Evolutionary conservation across 2,329 filamentous ascomycete species (phyloP), one percentile per base, ranked within the genome.

Genomic region (Leptographium galeiforme): DNA sequence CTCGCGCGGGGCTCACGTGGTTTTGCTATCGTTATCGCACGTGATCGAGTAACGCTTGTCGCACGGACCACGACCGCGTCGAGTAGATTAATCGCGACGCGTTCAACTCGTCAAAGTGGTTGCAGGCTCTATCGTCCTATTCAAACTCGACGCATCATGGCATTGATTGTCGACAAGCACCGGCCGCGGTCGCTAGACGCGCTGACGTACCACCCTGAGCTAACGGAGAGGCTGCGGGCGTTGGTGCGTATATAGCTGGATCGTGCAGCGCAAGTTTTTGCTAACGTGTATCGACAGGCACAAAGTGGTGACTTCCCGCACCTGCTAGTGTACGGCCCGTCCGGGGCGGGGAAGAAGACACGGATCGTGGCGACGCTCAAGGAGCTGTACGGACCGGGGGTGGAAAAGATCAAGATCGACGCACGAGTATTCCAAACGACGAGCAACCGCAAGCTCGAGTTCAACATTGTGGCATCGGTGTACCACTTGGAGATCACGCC

Each of bases 401-500:
- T 95, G n/a, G 94, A 98, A 66, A 97, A 96, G 77, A 98, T 98
- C 77, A 97, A 97, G 73, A 97, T 98, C 70, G 93, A 98, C 66
- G 88, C 89, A 13, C 87, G 93, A 59, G 86, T 96, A 55, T 98
- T 98, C 73, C 90, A 95, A 70, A 97, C 93, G 1, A 90, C 82
- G 25, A 86, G 85, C 64, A 97, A 95, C 69, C 89, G 93, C 66
- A 98, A 98, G 70, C 84, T 98, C 62, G 93, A 98, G 71, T 98
- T 98, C 79, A 98, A 96, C 72, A 95, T 98, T 59, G 93, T 98
- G 53, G 84, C 90, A 46, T 97, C 91, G 0, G 83, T 96, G 58
- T 98, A 98, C 71, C 93, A 98, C 68, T 84, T 98, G 62, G 93
- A 98, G 68, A 98, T 98, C 64, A 98, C 93, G 8, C 93, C 93